Conservation (phyloP, 768 basidiomycete genomes). For the Pholiota conissans region DNA sequence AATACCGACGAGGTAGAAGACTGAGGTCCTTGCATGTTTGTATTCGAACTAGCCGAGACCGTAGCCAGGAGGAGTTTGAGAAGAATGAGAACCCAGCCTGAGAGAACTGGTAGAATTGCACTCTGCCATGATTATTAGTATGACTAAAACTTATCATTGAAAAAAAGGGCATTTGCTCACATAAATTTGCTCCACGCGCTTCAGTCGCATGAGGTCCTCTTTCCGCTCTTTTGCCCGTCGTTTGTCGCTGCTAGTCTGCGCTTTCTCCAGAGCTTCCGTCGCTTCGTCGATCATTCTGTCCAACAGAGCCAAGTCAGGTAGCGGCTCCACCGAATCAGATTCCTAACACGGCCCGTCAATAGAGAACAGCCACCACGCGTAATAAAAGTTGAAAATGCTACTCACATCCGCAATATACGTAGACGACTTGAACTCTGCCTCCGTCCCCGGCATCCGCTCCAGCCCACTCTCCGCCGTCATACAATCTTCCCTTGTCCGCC, state of each 20-base stretch:
- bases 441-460: slow-evolving; percentile 72
- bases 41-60: slow-evolving; percentile 74
- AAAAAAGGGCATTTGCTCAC: slow-evolving; percentile 43
- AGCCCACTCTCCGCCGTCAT: slow-evolving; percentile 92
- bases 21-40: slow-evolving; percentile 52
- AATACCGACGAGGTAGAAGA: slow-evolving; percentile 71
- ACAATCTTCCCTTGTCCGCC: slow-evolving; percentile 93
- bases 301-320: slow-evolving; percentile 71
- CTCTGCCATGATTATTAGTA: no score
- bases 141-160: no score
- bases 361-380: not conserved
- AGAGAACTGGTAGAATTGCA: slow-evolving; percentile 78
- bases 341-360: slow-evolving; percentile 39
- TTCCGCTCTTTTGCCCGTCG: slow-evolving; percentile 65
- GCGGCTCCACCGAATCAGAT: slow-evolving; percentile 57
- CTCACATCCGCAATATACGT: slow-evolving; percentile 44
- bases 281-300: slow-evolving; percentile 77
- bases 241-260: slow-evolving; percentile 50
- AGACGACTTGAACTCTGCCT: slow-evolving; percentile 54
- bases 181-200: slow-evolving; percentile 91
- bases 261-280: slow-evolving; percentile 47
- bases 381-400: not conserved
- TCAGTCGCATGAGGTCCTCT: slow-evolving; percentile 84
- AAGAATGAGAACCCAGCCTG: slow-evolving; percentile 90
- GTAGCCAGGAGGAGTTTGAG: slow-evolving; percentile 92